Evolutionary conservation across 2,329 filamentous ascomycete genomes (phyloP), one percentile per base, ranked within the genome.

Genomic region (Phialemoniopsis sp.): DNA sequence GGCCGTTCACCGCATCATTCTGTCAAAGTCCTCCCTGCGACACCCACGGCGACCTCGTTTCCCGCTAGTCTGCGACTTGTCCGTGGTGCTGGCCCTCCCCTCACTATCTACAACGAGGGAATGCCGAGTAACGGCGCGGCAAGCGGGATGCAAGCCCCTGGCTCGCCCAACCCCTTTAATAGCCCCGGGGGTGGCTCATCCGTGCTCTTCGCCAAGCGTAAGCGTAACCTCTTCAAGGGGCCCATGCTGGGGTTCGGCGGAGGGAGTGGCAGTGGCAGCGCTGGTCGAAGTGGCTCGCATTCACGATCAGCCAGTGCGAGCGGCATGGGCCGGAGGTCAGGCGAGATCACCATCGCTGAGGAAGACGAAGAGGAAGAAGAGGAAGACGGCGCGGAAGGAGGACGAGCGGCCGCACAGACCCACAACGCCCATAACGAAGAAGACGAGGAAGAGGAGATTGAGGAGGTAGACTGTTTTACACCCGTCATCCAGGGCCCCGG

Each of bases 21-120:
- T 0, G 85, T 97, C 52, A 97, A 97, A 64, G 86, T 97, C n/a
- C 78, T 97, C 3, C 91, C 93, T 2, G 87, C 88, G 0, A 95
- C 90, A 0, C 91, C 91, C 0, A 90, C 85, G 1, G 67, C 76
- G 3, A 70, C 73, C 13, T 68, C 78, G 1, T 95, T 97, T 53
- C 90, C 91, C 0, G 87, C 82, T 37, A 94, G 90, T 49, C 87
- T 96, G 43, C 83, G 91, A 3, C 71, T 96, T 12, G 87, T 91
- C 2, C 80, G 89, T 21, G 81, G 73, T 13, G 59, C 70, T 0
- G 68, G 72, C 1, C 68, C 75, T 3, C 64, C 75, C 0, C 54
- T 77, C 16, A 68, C 63, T 28, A 54, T 72, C 9, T 82, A 79
- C 50, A 80, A 80, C 44, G 80, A 84, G 53, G 71, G 69, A 13